A percentile compares a stretch with the other conserved stretches of the same genome.
Evolutionary conservation across 176 grass and related monocot genomes (phyloP).

Genomic region (Rhipidocladum racemiflorum): DNA sequence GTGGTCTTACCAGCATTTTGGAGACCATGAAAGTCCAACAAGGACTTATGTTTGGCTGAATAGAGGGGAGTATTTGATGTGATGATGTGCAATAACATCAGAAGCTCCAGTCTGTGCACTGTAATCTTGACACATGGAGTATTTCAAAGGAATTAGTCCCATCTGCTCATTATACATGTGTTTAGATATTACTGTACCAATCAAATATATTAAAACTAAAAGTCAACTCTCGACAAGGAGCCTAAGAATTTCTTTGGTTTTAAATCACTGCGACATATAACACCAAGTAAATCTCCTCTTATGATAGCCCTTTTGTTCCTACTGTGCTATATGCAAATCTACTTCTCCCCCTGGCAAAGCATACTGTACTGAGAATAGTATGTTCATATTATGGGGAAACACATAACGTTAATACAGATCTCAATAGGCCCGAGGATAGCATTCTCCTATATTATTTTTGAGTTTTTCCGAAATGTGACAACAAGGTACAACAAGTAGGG

Average conservation of each 20-base stretch:
- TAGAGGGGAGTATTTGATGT: not conserved
- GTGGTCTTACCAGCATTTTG: not conserved
- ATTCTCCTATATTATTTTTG: not conserved
- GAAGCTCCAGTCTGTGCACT: not conserved
- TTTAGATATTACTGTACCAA: not conserved
- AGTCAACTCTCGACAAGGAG: not conserved
- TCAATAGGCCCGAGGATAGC: not conserved
- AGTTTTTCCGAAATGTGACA: not conserved
- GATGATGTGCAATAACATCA: not conserved
- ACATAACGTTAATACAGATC: not conserved
- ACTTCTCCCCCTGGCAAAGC: no score
- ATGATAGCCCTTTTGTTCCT: not conserved
- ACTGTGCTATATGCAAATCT: not conserved
- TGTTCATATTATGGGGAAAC: not conserved
- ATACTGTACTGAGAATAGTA: not conserved
- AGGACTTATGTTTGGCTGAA: not conserved
- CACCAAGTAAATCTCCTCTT: not conserved
- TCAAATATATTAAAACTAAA: no score
- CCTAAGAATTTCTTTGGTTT: not conserved
- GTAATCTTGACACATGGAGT: not conserved
- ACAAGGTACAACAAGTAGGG: not conserved
- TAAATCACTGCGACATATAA: not conserved
- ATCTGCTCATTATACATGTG: not conserved
- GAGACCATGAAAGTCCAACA: not conserved
- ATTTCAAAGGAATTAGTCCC: not conserved